Evolutionary conservation across 768 basidiomycete genomes (phyloP), one percentile per base, ranked within the genome.

Genomic region (Sistotremastrum niveocremeum): DNA sequence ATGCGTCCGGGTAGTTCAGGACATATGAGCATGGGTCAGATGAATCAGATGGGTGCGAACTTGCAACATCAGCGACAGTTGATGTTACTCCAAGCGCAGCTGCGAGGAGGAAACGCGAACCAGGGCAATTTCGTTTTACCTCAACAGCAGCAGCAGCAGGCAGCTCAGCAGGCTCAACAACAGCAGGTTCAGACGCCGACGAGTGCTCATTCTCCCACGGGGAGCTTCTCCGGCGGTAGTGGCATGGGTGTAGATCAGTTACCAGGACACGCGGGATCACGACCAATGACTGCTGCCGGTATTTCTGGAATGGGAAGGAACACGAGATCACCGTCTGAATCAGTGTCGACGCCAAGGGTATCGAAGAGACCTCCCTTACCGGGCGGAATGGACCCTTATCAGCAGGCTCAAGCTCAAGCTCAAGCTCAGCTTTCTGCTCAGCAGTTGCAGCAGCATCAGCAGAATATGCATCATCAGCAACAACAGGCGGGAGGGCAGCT

Each of bases 301-400:
- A 47, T 47, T 39, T 42, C 46, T 7, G 41, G 33, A 7, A 34
- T 42, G 4, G 37, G 34, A 32, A 68, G 84, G 54, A 84, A 77
- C 52, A 73, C 76, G 42, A 70, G 82, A 46, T 84, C 84, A 37
- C 84, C 84, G n/a, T 77, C 81, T 11, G 83, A 85, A 49, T 65
- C 70, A 34, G 64, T 66, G 2, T 65, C 65, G 46, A 71, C 69
- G 2, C 69, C 69, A 2, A 64, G 65, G 54, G 67, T 64, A 4
- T 66, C 67, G 29, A 62, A 65, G 38, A 57, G 60, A 4, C 59
- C 20, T 20, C 20, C 20, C 20, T 20, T 20, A 20, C 20, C 20
- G 20, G 20, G 20, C 20, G 20, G 20, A 20, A 20, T 20, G 20
- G 20, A 20, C 20, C 20, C 20, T 20, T 20, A 20, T 20, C 20